phyloP scores from a whole-genome alignment of 2,329 filamentous ascomycete genomes.

The Drechslerella dactyloides region DNA sequence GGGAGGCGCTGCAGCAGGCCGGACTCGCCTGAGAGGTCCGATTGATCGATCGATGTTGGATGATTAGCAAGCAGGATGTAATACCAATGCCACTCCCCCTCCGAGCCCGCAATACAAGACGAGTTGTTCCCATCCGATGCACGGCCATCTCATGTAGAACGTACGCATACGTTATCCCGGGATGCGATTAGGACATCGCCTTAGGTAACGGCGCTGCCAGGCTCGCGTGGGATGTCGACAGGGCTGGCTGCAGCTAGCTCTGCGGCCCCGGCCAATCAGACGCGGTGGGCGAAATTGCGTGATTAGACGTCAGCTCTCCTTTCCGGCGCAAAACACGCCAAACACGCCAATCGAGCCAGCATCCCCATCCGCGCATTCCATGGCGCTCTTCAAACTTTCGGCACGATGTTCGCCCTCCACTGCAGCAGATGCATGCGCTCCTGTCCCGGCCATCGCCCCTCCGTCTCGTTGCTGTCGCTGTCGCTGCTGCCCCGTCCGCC shows the following conservation, averaged over 20 bases:
- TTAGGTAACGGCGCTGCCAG: constrained; percentile 20
- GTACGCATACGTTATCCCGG: too few species aligned
- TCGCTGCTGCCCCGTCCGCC: constrained; percentile 17
- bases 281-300: constrained; percentile 30
- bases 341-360: not conserved
- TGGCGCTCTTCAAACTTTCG: too few species aligned
- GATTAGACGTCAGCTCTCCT: constrained; percentile 39
- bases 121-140: too few species aligned
- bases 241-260: constrained; percentile 11
- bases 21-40: constrained; percentile 12
- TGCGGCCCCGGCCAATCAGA: constrained; percentile 15
- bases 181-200: not conserved
- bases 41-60: not conserved
- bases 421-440: not conserved
- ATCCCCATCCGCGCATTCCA: constrained; percentile 12
- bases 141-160: too few species aligned
- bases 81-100: not conserved
- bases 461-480: not conserved
- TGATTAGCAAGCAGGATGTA: too few species aligned
- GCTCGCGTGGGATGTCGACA: not conserved
- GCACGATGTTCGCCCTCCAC: too few species aligned
- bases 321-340: not conserved
- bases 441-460: not conserved
- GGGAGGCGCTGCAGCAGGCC: constrained; percentile 41
- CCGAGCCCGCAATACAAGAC: too few species aligned